Evolutionary conservation across 768 basidiomycete genomes (phyloP).

Genomic region (Suillus luteus): DNA sequence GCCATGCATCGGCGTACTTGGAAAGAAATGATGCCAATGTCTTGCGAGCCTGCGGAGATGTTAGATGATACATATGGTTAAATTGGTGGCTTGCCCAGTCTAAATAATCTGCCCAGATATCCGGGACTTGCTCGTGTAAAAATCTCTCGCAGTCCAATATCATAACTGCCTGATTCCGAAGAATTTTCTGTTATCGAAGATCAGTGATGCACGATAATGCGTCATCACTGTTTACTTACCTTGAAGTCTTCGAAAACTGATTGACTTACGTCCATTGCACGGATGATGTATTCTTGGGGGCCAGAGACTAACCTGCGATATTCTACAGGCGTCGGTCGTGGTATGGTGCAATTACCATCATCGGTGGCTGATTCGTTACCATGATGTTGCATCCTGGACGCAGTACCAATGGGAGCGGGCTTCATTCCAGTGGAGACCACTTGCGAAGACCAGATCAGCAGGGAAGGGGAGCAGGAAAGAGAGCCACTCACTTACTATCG

Average conservation of each 20-base stretch:
- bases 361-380: background rate
- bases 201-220: background rate
- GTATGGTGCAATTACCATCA: background rate
- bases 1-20: constrained; percentile 7
- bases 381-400: background rate
- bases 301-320: background rate
- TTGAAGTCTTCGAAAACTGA: background rate
- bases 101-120: background rate
- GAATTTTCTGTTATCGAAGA: background rate
- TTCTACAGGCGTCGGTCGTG: background rate
- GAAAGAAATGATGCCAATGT: background rate
- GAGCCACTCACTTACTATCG: background rate
- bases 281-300: background rate
- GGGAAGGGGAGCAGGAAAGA: background rate
- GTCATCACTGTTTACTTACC: background rate
- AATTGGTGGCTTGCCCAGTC: background rate
- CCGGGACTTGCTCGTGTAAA: background rate
- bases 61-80: background rate
- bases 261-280: background rate
- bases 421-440: constrained; percentile 10
- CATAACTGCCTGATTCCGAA: background rate
- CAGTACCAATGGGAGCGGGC: background rate
- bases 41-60: background rate
- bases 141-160: background rate
- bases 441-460: background rate